Evolutionary conservation across 495 filamentous ascomycete genomes (phyloP).

Genomic region (Hypomontagnella monticulosa): DNA sequence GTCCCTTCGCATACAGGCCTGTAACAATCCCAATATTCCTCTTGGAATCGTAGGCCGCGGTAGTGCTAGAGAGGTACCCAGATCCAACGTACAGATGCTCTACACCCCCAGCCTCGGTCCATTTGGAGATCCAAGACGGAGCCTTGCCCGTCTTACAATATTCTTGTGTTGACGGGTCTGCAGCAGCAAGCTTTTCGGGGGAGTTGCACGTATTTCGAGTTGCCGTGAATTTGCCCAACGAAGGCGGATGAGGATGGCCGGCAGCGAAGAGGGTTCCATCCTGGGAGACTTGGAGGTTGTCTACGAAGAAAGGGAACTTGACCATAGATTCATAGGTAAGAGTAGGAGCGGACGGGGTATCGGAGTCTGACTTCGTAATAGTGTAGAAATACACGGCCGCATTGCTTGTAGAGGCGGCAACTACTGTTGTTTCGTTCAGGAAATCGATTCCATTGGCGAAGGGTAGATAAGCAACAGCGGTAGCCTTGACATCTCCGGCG

Average conservation of each 20-base stretch:
- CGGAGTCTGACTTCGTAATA: conserved; percentile 20
- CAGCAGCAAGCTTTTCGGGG: conserved; percentile 19
- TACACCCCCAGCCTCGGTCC: conserved; percentile 49
- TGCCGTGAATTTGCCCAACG: conserved; percentile 41
- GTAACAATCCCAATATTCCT: conserved; percentile 52
- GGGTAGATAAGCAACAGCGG: conserved; percentile 29
- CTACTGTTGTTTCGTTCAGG: conserved; percentile 51
- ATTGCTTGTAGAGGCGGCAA: conserved; percentile 48
- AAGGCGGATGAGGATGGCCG: conserved; percentile 53
- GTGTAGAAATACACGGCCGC: conserved; percentile 50
- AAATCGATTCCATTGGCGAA: conserved; percentile 44
- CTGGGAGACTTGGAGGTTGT: conserved; percentile 54
- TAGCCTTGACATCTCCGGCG: conserved; percentile 31
- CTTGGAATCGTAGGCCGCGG: conserved; percentile 50
- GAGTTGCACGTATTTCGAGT: conserved; percentile 40
- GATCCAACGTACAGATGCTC: conserved; percentile 48
- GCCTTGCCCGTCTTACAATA: conserved; percentile 40
- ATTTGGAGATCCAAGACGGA: conserved; percentile 54
- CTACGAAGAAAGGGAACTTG: conserved; percentile 46
- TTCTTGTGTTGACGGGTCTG: conserved; percentile 35
- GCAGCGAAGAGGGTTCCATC: conserved; percentile 53
- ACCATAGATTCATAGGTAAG: conserved; percentile 40
- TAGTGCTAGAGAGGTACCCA: conserved; percentile 49
- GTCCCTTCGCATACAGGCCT: conserved; percentile 56
- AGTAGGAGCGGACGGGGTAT: conserved; percentile 2